Evolutionary conservation across 2,329 filamentous ascomycete species (phyloP).

Genomic region (Clonostachys rosea): DNA sequence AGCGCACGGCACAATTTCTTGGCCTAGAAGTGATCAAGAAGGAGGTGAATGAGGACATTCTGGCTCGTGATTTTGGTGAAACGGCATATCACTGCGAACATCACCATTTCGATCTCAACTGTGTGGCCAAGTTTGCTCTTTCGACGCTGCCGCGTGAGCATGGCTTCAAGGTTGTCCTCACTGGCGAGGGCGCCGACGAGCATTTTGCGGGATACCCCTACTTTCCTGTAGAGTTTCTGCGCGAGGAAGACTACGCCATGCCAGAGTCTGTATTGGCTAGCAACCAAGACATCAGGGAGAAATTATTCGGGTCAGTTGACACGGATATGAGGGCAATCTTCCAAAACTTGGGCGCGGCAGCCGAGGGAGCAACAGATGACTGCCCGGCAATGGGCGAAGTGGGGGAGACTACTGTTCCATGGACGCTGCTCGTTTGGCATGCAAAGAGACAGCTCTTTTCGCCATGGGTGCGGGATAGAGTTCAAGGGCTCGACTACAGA

Average conservation of each 20-base stretch:
- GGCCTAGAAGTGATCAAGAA: slow-evolving; percentile 18
- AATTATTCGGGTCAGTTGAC: neutral
- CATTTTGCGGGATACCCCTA: slow-evolving; percentile 46
- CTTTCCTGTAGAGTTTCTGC: slow-evolving; percentile 39
- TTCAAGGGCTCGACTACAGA: neutral
- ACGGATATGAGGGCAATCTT: slow-evolving; percentile 1
- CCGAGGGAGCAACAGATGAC: neutral
- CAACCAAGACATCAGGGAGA: slow-evolving; percentile 1
- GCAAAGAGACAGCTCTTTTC: neutral
- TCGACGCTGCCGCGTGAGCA: slow-evolving; percentile 34
- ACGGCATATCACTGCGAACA: slow-evolving; percentile 22
- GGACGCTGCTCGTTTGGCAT: neutral
- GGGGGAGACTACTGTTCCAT: neutral
- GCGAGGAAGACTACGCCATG: slow-evolving; percentile 37
- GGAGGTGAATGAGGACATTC: slow-evolving; percentile 15
- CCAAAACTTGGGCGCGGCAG: neutral
- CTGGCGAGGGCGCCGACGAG: slow-evolving; percentile 48
- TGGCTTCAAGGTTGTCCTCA: slow-evolving; percentile 49
- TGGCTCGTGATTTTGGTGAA: slow-evolving; percentile 21
- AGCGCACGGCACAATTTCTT: slow-evolving; percentile 22
- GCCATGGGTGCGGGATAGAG: neutral
- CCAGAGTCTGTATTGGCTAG: slow-evolving; percentile 11
- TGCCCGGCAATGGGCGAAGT: neutral
- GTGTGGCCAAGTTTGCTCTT: slow-evolving; percentile 44
- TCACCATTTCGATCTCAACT: slow-evolving; percentile 40